These are phyloP conservation scores for Trichodelitschia bisporula DNA, from an alignment of 495 filamentous ascomycete species.

Conservation along the genomic window DNA sequence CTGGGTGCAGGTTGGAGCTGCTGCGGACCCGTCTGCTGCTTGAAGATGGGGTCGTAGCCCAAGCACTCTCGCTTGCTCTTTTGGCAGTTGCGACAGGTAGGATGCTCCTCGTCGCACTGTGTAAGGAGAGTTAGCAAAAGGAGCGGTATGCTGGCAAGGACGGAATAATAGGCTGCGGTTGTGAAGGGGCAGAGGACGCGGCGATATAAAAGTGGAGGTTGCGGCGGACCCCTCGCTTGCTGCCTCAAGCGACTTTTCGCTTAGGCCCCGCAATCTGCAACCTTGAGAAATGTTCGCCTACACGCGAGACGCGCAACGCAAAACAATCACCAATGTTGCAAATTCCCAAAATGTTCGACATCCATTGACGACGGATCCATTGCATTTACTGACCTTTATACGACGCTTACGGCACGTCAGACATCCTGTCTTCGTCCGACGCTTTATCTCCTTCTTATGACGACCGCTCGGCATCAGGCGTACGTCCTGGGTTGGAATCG, in stretches of 20 bases:
- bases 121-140: conserved; percentile 8
- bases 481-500: conserved; percentile 25
- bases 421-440: conserved; percentile 92
- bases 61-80: conserved; percentile 95
- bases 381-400: conserved; percentile 65
- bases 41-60: conserved; percentile 97
- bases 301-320: neutral
- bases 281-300: neutral
- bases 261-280: neutral
- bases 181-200: conserved; percentile 5
- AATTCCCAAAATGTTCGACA: neutral
- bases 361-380: neutral
- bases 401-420: conserved; percentile 88
- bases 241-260: no score
- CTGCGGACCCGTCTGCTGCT: conserved; percentile 53
- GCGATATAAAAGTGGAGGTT: no score
- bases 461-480: conserved; percentile 47
- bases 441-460: conserved; percentile 98
- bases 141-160: conserved; percentile 1
- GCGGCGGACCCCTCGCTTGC: no score
- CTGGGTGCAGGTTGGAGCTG: conserved; percentile 33
- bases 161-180: conserved; percentile 1
- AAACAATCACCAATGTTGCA: conserved; percentile 1
- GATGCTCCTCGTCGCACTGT: conserved; percentile 92
- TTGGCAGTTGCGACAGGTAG: conserved; percentile 85